phyloP scores from a whole-genome alignment of 2,329 filamentous ascomycete genomes.

The Corniculantispora saksenae region DNA sequence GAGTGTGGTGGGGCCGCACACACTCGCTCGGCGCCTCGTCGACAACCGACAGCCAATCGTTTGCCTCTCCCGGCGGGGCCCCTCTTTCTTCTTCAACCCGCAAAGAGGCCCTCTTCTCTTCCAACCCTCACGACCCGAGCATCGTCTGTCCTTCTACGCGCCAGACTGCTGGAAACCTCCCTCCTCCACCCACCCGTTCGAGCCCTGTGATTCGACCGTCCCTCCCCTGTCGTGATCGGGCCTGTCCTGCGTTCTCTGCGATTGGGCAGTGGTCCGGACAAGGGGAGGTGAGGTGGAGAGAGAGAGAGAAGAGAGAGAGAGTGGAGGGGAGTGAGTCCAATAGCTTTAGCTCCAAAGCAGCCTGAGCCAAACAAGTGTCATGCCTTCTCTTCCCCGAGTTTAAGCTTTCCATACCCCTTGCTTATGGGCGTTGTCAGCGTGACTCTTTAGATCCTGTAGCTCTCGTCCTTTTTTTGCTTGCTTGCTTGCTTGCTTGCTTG shows the following conservation, averaged over 20 bases:
- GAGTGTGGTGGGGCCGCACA: not conserved
- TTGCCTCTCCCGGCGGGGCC: conserved; percentile 3
- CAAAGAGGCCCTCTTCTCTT: no score
- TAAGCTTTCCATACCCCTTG: not conserved
- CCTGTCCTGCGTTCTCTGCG: not conserved
- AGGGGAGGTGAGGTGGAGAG: not conserved
- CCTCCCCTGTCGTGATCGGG: not conserved
- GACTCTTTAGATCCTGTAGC: not conserved
- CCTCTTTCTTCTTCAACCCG: not conserved
- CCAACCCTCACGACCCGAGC: no score
- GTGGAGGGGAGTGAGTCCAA: no score
- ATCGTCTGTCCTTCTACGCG: conserved; percentile 3
- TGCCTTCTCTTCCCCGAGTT: not conserved
- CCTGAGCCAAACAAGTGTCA: not conserved
- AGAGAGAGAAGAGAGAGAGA: no score
- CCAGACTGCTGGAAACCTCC: not conserved
- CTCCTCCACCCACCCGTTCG: not conserved
- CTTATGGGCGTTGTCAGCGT: conserved; percentile 2
- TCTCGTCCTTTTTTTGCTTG: no score
- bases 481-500: no score
- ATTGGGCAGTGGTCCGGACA: conserved; percentile 1
- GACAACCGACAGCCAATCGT: conserved; percentile 11
- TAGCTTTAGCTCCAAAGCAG: no score
- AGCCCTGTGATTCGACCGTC: conserved; percentile 4
- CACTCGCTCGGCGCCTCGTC: conserved; percentile 12